Evolutionary conservation across 108 stramenopile species (phyloP), one percentile per base, ranked within the genome.

Genomic region (Cyclotella sp.): DNA sequence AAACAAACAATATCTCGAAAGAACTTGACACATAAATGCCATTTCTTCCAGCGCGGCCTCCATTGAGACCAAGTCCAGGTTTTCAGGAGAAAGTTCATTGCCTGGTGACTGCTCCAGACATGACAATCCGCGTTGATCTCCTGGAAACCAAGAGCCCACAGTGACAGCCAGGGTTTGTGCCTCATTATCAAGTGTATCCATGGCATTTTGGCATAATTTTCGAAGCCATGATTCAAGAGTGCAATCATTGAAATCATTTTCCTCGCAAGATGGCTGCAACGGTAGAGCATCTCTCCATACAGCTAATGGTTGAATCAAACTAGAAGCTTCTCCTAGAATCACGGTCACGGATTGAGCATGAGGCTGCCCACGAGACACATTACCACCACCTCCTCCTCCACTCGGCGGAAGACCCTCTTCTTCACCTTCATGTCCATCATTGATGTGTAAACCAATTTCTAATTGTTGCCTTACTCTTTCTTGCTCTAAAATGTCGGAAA

Each of bases 41-140:
- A 95, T 89, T 85, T 91, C 91, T 44, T 95, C 94, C 65, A 95
- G 82, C 42, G 88, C 66, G 42, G 76, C 68, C 68, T 92, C 91
- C 72, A 77, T 81, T 12, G 70, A 81, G 51, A 68, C 21, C 14
- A 78, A 88, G 68, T 72, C 68, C 29, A 66, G 29, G 14, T 26
- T 51, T 30, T 65, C 70, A 6, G 75, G 22, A 59, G 51, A 42
- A 13, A 30, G 44, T 8, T 12, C 43, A 51, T 53, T 26, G n/a
- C 41, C 53, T 26, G 44, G 21, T 24, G 58, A 53, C 30, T 64
- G 60, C 34, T 73, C 68, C 61, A 80, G 59, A 62, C 44, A 45
- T 27, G 72, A 54, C 59, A 85, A 21, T 59, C 81, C 66, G 79
- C 87, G 27, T 85, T 79, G 47, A 63, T 73, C 70, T 58, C 73